A percentile compares a stretch with the other conserved stretches of the same genome.
Evolutionary conservation across 169 alveolate genomes (phyloP).

Genomic region (Plasmodium vinckei): DNA sequence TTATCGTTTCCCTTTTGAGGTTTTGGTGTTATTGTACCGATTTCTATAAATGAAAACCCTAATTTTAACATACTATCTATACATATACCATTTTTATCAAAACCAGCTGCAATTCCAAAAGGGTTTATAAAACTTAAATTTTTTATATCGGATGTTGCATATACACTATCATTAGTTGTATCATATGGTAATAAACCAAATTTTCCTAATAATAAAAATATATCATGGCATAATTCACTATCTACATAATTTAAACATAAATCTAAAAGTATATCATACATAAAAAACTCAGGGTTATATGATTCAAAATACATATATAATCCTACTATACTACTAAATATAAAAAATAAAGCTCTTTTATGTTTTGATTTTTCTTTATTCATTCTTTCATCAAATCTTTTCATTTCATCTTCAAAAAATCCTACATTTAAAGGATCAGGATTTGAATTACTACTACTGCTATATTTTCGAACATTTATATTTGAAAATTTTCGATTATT

Average conservation of each 20-base stretch:
- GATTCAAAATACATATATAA: constrained; percentile 65
- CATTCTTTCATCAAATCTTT: constrained; percentile 26
- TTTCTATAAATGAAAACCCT: constrained; percentile 91
- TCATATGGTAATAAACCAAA: constrained; percentile 82
- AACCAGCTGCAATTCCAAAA: constrained; percentile 92
- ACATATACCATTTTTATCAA: constrained; percentile 89
- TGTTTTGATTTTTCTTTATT: constrained; percentile 37
- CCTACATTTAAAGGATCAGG: too few species aligned
- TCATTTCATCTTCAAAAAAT: constrained; percentile 25
- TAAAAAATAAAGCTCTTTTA: constrained; percentile 32
- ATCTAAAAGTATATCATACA: constrained; percentile 78
- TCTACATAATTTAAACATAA: constrained; percentile 79
- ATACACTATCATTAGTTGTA: constrained; percentile 75
- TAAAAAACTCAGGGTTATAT: constrained; percentile 69
- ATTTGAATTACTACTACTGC: too few species aligned
- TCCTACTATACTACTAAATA: constrained; percentile 19
- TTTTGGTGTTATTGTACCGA: constrained; percentile 89
- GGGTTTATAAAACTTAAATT: constrained; percentile 65
- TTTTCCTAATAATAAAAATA: constrained; percentile 79
- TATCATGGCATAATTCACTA: constrained; percentile 81
- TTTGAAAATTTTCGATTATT: too few species aligned
- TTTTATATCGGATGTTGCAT: constrained; percentile 22
- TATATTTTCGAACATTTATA: too few species aligned
- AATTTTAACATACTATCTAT: constrained; percentile 81
- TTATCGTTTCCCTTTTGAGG: constrained; percentile 89